phyloP scores from a whole-genome alignment of 371 early-diverging fungal genomes.

The Parasitella parasitica region DNA sequence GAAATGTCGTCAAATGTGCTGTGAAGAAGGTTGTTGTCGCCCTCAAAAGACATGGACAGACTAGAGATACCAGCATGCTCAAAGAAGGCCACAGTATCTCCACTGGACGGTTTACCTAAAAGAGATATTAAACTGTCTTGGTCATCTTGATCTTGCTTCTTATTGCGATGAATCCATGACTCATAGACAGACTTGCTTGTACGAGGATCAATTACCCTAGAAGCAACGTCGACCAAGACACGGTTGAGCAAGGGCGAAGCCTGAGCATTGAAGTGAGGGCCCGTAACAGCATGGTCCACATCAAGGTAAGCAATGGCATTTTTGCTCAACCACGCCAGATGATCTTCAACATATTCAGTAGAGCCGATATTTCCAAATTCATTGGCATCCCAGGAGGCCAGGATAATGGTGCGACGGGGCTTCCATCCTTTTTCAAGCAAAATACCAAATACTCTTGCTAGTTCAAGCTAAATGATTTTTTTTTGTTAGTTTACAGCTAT shows the following conservation, averaged over 20 bases:
- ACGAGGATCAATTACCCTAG: slow-evolving; percentile 47
- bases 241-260: slow-evolving; percentile 54
- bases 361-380: slow-evolving; percentile 68
- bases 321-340: slow-evolving; percentile 52
- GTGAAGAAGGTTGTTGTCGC: slow-evolving; percentile 55
- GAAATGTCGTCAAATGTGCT: slow-evolving; percentile 48
- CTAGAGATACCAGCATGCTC: slow-evolving; percentile 62
- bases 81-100: slow-evolving; percentile 59
- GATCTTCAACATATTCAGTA: slow-evolving; percentile 73
- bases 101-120: slow-evolving; percentile 25
- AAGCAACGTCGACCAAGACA: slow-evolving; percentile 53
- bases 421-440: slow-evolving; percentile 63
- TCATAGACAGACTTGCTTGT: slow-evolving; percentile 54
- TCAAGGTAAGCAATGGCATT: slow-evolving; percentile 62
- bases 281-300: slow-evolving; percentile 53
- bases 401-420: slow-evolving; percentile 63
- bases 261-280: slow-evolving; percentile 46
- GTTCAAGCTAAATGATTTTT: slow-evolving; percentile 58
- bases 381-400: slow-evolving; percentile 72
- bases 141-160: slow-evolving; percentile 2
- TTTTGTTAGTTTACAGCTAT: background rate
- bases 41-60: slow-evolving; percentile 45
- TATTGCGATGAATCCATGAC: slow-evolving; percentile 34
- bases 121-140: slow-evolving; percentile 34
- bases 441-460: slow-evolving; percentile 54